Evolutionary conservation across 176 grass and related monocot genomes (phyloP).

Genomic region (Oryza glaberrima): DNA sequence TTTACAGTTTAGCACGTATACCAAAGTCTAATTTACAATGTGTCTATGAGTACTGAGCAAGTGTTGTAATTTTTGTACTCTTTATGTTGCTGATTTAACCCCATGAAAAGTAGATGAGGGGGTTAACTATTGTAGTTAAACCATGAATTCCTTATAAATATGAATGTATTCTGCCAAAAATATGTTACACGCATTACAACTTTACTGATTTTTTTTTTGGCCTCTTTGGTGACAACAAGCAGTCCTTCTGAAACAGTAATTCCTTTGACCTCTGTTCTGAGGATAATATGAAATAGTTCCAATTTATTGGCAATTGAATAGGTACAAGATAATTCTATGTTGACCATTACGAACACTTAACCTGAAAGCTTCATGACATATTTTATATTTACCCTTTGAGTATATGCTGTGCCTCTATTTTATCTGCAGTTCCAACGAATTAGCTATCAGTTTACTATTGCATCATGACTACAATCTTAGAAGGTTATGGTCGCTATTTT

Average conservation of each 20-base stretch:
- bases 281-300: not conserved
- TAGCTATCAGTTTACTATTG: not conserved
- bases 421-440: not conserved
- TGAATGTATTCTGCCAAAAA: slow-evolving; percentile 24
- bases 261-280: not conserved
- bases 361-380: not conserved
- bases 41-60: not conserved
- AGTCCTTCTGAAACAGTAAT: too few species aligned
- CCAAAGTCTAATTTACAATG: not conserved
- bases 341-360: not conserved
- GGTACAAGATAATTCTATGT: not conserved
- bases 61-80: slow-evolving; percentile 10
- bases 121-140: slow-evolving; percentile 13
- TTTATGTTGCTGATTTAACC: slow-evolving; percentile 31
- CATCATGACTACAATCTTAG: not conserved
- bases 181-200: too few species aligned
- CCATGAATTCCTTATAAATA: slow-evolving; percentile 14
- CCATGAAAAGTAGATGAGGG: slow-evolving; percentile 10
- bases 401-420: not conserved
- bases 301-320: not conserved
- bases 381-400: not conserved
- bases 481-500: not conserved
- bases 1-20: not conserved
- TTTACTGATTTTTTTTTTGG: too few species aligned
- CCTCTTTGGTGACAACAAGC: too few species aligned